phyloP scores from a whole-genome alignment of 2,329 filamentous ascomycete species.

The Cladosporium velox region DNA sequence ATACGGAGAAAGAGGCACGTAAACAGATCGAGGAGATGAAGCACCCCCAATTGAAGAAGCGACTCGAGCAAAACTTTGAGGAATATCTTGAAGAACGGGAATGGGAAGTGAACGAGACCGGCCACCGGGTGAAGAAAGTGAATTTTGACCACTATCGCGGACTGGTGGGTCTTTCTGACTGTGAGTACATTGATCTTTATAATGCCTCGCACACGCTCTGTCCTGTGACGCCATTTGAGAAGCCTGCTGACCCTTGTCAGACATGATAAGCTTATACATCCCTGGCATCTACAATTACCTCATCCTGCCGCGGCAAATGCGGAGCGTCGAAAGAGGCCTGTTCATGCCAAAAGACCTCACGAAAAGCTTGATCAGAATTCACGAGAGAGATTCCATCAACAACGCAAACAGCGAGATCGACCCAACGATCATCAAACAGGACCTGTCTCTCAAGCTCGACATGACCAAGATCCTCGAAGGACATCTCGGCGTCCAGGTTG shows the following conservation, averaged over 20 bases:
- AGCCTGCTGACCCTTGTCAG: not conserved
- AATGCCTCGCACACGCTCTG: not conserved
- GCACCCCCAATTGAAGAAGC: too few species aligned
- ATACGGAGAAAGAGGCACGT: too few species aligned
- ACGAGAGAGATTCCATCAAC: not conserved
- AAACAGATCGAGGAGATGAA: too few species aligned
- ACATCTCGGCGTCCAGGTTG: not conserved
- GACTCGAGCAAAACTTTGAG: too few species aligned
- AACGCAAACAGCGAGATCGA: not conserved
- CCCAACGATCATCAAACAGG: not conserved
- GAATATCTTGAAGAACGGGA: not conserved
- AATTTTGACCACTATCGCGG: not conserved
- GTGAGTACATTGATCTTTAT: not conserved
- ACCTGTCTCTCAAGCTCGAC: not conserved
- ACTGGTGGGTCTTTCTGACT: not conserved
- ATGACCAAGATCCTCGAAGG: not conserved
- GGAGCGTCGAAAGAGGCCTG: not conserved
- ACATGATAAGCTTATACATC: not conserved
- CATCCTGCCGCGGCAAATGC: not conserved
- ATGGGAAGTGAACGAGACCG: not conserved
- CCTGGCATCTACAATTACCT: not conserved
- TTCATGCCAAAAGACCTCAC: not conserved
- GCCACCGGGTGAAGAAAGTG: not conserved
- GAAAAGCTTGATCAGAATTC: not conserved
- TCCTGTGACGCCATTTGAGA: not conserved